Conservation (phyloP, 2,329 filamentous ascomycete genomes). For the Alternaria angustiovoidea region DNA sequence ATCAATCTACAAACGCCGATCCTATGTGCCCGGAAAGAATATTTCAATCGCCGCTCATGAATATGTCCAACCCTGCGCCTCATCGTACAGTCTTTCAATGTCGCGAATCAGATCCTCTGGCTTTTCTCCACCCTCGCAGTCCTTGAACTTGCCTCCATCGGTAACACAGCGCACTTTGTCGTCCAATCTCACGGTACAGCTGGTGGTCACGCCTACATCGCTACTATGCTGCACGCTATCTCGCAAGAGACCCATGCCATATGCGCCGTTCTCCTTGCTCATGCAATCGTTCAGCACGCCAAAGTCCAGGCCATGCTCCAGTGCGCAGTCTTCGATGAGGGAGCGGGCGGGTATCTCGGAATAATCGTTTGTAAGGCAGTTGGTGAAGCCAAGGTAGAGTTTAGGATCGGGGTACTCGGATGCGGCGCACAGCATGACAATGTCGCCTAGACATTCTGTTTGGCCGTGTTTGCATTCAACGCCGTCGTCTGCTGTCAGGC, state of each 20-base stretch:
- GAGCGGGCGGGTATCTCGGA: slow-evolving; percentile 75
- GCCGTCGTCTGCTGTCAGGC: slow-evolving; percentile 77
- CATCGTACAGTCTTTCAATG: slow-evolving; percentile 73
- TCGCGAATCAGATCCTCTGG: slow-evolving; percentile 78
- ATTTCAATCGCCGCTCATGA: background rate
- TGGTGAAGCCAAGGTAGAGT: slow-evolving; percentile 88
- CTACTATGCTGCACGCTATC: slow-evolving; percentile 71
- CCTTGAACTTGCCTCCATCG: slow-evolving; percentile 79
- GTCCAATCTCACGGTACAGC: slow-evolving; percentile 69
- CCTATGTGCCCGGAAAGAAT: background rate
- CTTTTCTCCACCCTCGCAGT: slow-evolving; percentile 74
- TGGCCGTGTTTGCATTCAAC: slow-evolving; percentile 90
- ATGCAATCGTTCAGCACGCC: slow-evolving; percentile 82
- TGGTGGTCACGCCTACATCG: slow-evolving; percentile 56
- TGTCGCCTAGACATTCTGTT: slow-evolving; percentile 90
- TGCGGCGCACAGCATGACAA: slow-evolving; percentile 89
- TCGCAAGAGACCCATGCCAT: slow-evolving; percentile 72
- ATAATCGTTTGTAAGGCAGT: slow-evolving; percentile 85
- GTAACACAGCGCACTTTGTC: slow-evolving; percentile 83
- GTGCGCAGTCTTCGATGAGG: slow-evolving; percentile 85
- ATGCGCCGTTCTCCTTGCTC: slow-evolving; percentile 75
- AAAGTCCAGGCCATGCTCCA: slow-evolving; percentile 90
- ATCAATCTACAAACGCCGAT: slow-evolving; percentile 6
- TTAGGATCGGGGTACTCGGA: slow-evolving; percentile 85
- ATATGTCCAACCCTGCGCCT: slow-evolving; percentile 41